These are phyloP conservation scores for Xylaria sp. DNA, from an alignment of 2,329 filamentous ascomycete species.

Conservation along the genomic window DNA sequence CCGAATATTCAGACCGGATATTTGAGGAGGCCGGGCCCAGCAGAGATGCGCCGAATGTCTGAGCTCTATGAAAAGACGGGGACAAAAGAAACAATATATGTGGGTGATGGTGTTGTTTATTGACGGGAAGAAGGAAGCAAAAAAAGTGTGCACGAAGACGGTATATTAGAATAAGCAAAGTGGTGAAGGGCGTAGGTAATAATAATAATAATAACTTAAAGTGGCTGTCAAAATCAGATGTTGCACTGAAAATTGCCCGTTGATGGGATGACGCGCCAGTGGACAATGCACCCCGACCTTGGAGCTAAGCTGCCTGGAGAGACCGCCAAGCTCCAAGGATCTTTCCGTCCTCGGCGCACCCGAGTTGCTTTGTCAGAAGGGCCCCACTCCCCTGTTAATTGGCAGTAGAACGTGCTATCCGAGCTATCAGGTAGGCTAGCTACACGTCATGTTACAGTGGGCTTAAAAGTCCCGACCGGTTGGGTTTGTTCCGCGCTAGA, in stretches of 20 bases:
- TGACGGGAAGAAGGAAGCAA: background rate
- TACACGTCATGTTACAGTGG: too few relatives aligned
- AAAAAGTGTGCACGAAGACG: background rate
- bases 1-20: background rate
- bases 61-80: constrained; percentile 14
- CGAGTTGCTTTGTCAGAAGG: constrained; percentile 5
- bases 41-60: background rate
- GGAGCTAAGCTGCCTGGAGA: background rate
- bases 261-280: constrained; percentile 5
- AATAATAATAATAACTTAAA: background rate
- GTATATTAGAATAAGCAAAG: background rate
- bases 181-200: constrained; percentile 1
- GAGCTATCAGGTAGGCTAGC: too few relatives aligned
- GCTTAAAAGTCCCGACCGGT: too few relatives aligned
- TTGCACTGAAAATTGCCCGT: background rate
- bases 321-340: background rate
- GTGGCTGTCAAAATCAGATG: background rate
- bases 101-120: too few relatives aligned
- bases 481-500: too few relatives aligned
- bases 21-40: background rate
- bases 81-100: constrained; percentile 2
- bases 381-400: background rate
- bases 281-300: constrained; percentile 1
- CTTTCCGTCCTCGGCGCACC: constrained; percentile 19
- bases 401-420: too few relatives aligned